These are phyloP conservation scores for Boletales sp. DNA, from an alignment of 768 basidiomycete genomes.

Conservation along the genomic window DNA sequence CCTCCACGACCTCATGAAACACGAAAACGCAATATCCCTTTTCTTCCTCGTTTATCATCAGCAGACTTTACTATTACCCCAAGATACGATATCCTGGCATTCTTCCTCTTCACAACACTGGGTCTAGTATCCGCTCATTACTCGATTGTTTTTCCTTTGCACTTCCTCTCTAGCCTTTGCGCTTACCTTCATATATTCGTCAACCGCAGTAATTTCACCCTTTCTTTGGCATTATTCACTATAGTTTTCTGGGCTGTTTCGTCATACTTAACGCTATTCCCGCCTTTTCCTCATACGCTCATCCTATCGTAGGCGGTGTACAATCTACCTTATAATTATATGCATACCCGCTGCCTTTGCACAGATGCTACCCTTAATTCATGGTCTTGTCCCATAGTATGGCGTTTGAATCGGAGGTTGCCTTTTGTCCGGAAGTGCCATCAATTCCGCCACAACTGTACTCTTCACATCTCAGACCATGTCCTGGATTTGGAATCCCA, in stretches of 20 bases:
- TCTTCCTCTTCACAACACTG: constrained; percentile 14
- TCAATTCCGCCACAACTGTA: not conserved
- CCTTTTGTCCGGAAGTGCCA: constrained; percentile 1
- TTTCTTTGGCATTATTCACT: constrained; percentile 28
- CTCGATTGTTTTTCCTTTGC: constrained; percentile 20
- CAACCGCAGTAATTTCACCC: constrained; percentile 28
- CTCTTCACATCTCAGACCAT: constrained; percentile 30
- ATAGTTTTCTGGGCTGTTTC: constrained; percentile 19
- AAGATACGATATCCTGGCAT: constrained; percentile 28
- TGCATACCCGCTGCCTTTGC: constrained; percentile 32
- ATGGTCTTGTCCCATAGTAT: constrained; percentile 22
- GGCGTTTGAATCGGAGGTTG: constrained; percentile 10
- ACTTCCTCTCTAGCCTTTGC: constrained; percentile 15
- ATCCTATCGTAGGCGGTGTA: constrained; percentile 25
- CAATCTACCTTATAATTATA: constrained; percentile 34
- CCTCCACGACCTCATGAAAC: constrained; percentile 29
- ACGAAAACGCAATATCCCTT: constrained; percentile 12
- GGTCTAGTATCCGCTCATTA: constrained; percentile 22
- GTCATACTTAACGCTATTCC: constrained; percentile 27
- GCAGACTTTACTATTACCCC: constrained; percentile 25
- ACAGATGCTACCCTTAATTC: constrained; percentile 29
- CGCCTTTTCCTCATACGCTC: constrained; percentile 17
- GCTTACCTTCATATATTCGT: constrained; percentile 26
- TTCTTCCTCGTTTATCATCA: constrained; percentile 8
- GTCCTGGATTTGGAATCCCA: constrained; percentile 63